These are phyloP conservation scores for Filobasidium uniguttulatum DNA, from an alignment of 1,284 basidiomycete genomes.

Conservation along the genomic window DNA sequence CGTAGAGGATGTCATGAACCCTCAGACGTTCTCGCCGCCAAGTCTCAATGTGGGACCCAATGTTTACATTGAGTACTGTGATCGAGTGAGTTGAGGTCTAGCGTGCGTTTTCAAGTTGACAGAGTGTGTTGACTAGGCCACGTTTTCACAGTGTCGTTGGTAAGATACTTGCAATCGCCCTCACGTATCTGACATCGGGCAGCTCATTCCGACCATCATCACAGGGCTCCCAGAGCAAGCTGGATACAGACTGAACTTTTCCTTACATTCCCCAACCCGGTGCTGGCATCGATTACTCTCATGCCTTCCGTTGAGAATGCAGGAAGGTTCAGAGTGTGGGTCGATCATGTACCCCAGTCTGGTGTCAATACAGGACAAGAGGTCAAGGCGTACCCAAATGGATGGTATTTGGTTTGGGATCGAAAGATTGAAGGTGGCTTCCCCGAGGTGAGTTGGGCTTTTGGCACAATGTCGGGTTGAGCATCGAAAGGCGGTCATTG, in stretches of 20 bases:
- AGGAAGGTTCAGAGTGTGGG: slow-evolving; percentile 77
- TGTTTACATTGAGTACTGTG: slow-evolving; percentile 66
- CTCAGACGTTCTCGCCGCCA: slow-evolving; percentile 50
- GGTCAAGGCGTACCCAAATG: slow-evolving; percentile 7
- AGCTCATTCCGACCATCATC: background rate
- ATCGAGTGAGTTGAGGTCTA: slow-evolving; percentile 47
- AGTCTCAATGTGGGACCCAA: slow-evolving; percentile 39
- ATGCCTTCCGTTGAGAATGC: slow-evolving; percentile 67
- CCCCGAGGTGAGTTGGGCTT: slow-evolving; percentile 46
- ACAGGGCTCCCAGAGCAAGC: slow-evolving; percentile 48
- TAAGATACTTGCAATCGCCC: slow-evolving; percentile 29
- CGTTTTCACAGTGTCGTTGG: slow-evolving; percentile 52
- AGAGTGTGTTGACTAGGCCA: slow-evolving; percentile 5
- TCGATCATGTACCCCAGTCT: slow-evolving; percentile 39
- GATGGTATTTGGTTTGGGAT: slow-evolving; percentile 50
- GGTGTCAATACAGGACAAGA: background rate
- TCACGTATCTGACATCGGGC: background rate
- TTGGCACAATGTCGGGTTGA: background rate
- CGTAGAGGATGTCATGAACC: slow-evolving; percentile 38
- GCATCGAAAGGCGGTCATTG: background rate
- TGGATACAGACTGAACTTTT: slow-evolving; percentile 82
- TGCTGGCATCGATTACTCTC: slow-evolving; percentile 51
- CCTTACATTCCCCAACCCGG: slow-evolving; percentile 68
- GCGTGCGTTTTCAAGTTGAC: background rate
- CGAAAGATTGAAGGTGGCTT: slow-evolving; percentile 76